Evolutionary conservation across 2,329 filamentous ascomycete genomes (phyloP), one percentile per base, ranked within the genome.

Genomic region (Fusarium metavorans): DNA sequence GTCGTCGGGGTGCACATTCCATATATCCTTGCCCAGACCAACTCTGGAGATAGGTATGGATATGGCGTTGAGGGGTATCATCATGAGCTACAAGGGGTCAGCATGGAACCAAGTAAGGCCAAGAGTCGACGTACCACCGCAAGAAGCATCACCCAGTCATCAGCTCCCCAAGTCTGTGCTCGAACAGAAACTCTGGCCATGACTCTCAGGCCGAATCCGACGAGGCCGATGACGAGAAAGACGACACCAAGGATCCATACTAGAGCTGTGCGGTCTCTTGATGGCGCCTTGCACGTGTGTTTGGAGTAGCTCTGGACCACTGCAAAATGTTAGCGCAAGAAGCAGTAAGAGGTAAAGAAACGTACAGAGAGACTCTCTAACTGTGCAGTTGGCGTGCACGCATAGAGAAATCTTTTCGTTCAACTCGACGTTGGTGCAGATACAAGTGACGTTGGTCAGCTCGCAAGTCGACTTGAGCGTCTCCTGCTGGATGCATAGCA

Each of bases 81-180:
- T 71, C 25, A 71, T 54, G 3, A 27, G 41, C 69, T 71, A 5
- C 11, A 58, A 11, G 3, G 20, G 11, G 25, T n/a, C 9, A 5
- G 23, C 45, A n/a, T 58, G 57, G 5, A 8, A 5, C 8, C 20
- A 7, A 20, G 0, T 16, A 2, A 11, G 1, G 5, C 0, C 0
- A 0, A 0, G 3, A 14, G 14, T 13, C 1, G 23, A 48, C 50
- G n/a, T 67, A 71, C 68, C n/a, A 71, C 69, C 1, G 69, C 69
- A 1, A 67, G 34, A 0, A 71, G 63, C 69, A 71, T 71, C 10
- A 64, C 63, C 69, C 63, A 71, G 1, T 71, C 69, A 1, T 71
- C 69, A 23, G 63, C 10, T 16, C 63, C 69, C 69, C 67, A 71
- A 48, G 68, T 63, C 3, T 71, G 69, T 0, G 68, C 66, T 4